Percentiles rank a stretch among this genome's conserved stretches.
Conservation (phyloP, 1,284 basidiomycete genomes). For the Exobasidium cylindrosporum region DNA sequence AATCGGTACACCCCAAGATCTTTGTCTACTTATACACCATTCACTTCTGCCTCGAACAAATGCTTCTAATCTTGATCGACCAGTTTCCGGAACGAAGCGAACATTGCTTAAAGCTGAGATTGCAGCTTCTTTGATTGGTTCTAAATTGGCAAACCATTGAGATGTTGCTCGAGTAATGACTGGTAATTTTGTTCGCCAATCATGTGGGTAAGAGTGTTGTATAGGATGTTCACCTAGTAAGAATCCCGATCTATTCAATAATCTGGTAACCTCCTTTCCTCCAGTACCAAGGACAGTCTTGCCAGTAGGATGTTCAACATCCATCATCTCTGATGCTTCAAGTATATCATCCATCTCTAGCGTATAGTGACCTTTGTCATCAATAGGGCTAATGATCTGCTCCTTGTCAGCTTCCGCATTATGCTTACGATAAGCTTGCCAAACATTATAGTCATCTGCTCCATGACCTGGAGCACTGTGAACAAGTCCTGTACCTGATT, state of each 20-base stretch:
- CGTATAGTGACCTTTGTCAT: slow-evolving; percentile 74
- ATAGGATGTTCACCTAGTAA: slow-evolving; percentile 68
- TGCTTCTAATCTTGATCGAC: slow-evolving; percentile 67
- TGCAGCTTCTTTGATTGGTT: slow-evolving; percentile 75
- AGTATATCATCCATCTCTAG: slow-evolving; percentile 56
- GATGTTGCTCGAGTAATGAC: slow-evolving; percentile 91
- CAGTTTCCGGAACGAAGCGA: slow-evolving; percentile 67
- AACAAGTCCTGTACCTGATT: slow-evolving; percentile 92
- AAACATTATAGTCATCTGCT: slow-evolving; percentile 74
- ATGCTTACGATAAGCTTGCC: slow-evolving; percentile 33
- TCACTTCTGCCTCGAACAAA: slow-evolving; percentile 85
- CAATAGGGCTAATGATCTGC: slow-evolving; percentile 61
- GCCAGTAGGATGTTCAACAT: slow-evolving; percentile 58
- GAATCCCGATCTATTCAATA: slow-evolving; percentile 59
- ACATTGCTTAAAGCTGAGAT: slow-evolving; percentile 71
- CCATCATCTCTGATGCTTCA: not conserved
- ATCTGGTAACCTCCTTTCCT: slow-evolving; percentile 65
- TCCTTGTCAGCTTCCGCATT: slow-evolving; percentile 10
- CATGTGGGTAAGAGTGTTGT: slow-evolving; percentile 89
- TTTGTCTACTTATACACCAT: slow-evolving; percentile 98
- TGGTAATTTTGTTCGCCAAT: slow-evolving; percentile 93
- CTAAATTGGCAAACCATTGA: slow-evolving; percentile 95
- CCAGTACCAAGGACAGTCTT: slow-evolving; percentile 73
- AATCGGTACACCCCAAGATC: slow-evolving; percentile 97
- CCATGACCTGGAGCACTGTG: slow-evolving; percentile 96